Evolutionary conservation across 2,329 filamentous ascomycete genomes (phyloP), one percentile per base, ranked within the genome.

Genomic region (Cercospora berteroae): DNA sequence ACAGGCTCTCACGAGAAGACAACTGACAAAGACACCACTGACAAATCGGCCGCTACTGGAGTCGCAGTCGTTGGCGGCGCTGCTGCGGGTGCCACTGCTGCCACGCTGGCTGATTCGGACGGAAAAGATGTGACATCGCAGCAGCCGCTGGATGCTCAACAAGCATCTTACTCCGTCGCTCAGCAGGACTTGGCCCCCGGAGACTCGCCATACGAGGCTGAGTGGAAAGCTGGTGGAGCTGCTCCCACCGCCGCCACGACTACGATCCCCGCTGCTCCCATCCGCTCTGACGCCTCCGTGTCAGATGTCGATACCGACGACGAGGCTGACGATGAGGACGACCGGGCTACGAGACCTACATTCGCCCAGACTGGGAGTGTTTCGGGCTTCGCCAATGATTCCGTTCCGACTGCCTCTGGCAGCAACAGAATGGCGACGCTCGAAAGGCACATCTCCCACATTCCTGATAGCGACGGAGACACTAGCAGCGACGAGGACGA

Each of bases 401-500:
- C 56, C 4, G 48, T 39, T n/a, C 57, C 31, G 13, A 44, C 33
- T 27, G 33, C 33, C 5, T 44, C 63, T 39, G 50, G 18, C 5
- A 27, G 42, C 23, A 59, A 60, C 27, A 68, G 57, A 13, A 71
- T 68, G 63, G 74, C 75, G 3, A 68, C 74, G 33, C 71, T 77
- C n/a, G 77, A 77, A 56, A 69, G 75, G 12, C 75, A 77, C 62
- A 75, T 77, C 27, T 74, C 75, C 4, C 60, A 69, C 25, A 75
- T 78, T 52, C 71, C 70, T 2, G 72, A 73, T 27, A 76, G 74
- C 62, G 70, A 71, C 8, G 67, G 72, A 23, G 18, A 50, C 13
- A 71, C 68, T 3, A 66, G 66, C 7, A 48, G 56, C 23, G 42
- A 65, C 7, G 64, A 66, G 39, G 66, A 67, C 42, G 66, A 71